Percentiles rank a stretch among this genome's conserved stretches.
Evolutionary conservation across 2,329 filamentous ascomycete genomes (phyloP).

Genomic region (Emmonsiellopsis sp.): DNA sequence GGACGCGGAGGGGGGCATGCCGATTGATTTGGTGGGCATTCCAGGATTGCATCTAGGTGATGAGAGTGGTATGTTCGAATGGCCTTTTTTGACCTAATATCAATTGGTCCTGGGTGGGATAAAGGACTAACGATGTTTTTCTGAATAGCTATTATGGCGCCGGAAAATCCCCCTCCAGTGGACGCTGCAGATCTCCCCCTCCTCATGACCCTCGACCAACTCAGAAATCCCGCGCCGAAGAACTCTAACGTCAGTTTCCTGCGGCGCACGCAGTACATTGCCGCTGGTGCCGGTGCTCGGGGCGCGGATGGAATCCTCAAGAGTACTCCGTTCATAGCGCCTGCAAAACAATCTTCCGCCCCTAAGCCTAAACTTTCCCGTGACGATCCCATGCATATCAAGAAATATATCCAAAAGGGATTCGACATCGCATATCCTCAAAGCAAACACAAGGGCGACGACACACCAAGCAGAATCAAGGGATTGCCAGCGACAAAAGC

Average conservation of each 20-base stretch:
- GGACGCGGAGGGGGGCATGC: conserved; percentile 96
- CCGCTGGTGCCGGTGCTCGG: conserved; percentile 23
- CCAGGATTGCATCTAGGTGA: conserved; percentile 92
- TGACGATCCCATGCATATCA: conserved; percentile 53
- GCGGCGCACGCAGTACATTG: conserved; percentile 89
- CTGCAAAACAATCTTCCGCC: conserved; percentile 11
- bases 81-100: background rate
- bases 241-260: conserved; percentile 84
- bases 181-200: conserved; percentile 80
- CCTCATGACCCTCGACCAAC: conserved; percentile 69
- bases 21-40: conserved; percentile 87
- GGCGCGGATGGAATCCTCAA: conserved; percentile 21
- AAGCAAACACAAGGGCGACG: conserved; percentile 50
- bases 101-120: background rate
- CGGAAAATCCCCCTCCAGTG: conserved; percentile 58
- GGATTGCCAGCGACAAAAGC: conserved; percentile 44
- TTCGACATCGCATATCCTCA: conserved; percentile 56
- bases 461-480: conserved; percentile 43
- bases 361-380: conserved; percentile 25
- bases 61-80: conserved; percentile 62
- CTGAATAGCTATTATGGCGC: conserved; percentile 65
- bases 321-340: background rate
- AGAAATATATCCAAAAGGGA: conserved; percentile 52
- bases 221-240: conserved; percentile 72
- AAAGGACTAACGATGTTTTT: background rate